A percentile compares a stretch with the other conserved stretches of the same genome.
Conservation (phyloP, 1,284 basidiomycete genomes). For the Cryptococcus deneoformans region DNA sequence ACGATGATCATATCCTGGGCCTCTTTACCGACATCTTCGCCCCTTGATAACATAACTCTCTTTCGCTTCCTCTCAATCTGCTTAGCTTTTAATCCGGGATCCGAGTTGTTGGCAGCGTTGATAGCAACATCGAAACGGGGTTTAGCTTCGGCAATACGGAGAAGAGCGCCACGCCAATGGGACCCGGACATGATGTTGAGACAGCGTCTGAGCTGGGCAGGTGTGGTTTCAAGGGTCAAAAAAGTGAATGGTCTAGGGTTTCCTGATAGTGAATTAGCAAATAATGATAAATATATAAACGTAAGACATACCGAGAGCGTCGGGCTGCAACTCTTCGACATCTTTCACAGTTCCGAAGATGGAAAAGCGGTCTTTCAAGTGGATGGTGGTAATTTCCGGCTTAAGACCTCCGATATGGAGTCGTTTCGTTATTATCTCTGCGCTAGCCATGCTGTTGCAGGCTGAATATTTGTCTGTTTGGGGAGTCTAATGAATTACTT, state of each 20-base stretch:
- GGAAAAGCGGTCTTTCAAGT: constrained; percentile 46
- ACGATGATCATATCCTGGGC: constrained; percentile 38
- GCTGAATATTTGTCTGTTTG: too few relatives aligned
- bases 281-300: neutral
- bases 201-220: constrained; percentile 43
- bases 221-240: constrained; percentile 41
- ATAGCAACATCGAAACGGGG: constrained; percentile 15
- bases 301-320: constrained; percentile 39
- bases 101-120: constrained; percentile 20
- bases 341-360: constrained; percentile 39
- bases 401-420: constrained; percentile 47
- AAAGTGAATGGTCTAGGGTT: constrained; percentile 44
- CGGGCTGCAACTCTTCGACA: constrained; percentile 38
- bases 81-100: constrained; percentile 12
- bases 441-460: neutral
- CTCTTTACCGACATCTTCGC: constrained; percentile 36
- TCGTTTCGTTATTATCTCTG: constrained; percentile 30
- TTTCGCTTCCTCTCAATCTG: constrained; percentile 29
- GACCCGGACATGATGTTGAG: constrained; percentile 49
- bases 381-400: constrained; percentile 37
- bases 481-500: too few relatives aligned
- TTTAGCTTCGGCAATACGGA: constrained; percentile 46
- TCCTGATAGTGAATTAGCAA: constrained; percentile 19
- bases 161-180: constrained; percentile 45
- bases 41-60: constrained; percentile 20